phyloP scores from a whole-genome alignment of 2,329 filamentous ascomycete species.

The Coniochaeta hoffmannii region DNA sequence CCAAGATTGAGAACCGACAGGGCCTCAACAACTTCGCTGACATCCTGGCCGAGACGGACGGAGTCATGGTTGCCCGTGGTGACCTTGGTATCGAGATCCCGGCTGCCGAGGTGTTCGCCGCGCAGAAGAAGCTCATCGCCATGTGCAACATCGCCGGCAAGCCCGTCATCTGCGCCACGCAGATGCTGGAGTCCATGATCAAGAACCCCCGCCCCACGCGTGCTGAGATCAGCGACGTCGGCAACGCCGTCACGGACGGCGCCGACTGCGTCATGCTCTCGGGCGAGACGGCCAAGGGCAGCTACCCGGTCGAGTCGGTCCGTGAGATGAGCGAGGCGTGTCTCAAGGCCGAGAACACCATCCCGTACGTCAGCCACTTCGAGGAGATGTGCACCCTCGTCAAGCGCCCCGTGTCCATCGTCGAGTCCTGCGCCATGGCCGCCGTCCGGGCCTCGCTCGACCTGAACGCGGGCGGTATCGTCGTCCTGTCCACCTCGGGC shows the following conservation, averaged over 20 bases:
- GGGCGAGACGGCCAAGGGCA: constrained; percentile 96
- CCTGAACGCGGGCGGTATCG: constrained; percentile 91
- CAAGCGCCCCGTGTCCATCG: constrained; percentile 75
- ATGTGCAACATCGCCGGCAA: constrained; percentile 99
- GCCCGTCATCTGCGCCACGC: constrained; percentile 96
- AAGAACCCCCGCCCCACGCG: constrained; percentile 98
- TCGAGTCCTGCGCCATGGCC: constrained; percentile 94
- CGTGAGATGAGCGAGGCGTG: constrained; percentile 98
- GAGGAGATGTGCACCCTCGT: constrained; percentile 86
- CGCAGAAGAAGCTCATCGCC: constrained; percentile 99
- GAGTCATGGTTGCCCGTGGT: constrained; percentile 99
- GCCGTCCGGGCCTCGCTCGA: constrained; percentile 93
- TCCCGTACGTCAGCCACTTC: constrained; percentile 93
- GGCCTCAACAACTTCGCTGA: constrained; percentile 99
- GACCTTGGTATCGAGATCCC: constrained; percentile 98
- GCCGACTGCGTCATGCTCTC: constrained; percentile 99
- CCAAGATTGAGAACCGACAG: constrained; percentile 99
- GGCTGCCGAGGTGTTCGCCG: constrained; percentile 95
- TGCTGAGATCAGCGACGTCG: constrained; percentile 97
- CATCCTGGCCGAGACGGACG: constrained; percentile 92
- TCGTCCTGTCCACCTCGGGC: constrained; percentile 92
- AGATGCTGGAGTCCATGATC: constrained; percentile 99
- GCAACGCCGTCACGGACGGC: constrained; percentile 95
- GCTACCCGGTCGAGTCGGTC: constrained; percentile 87
- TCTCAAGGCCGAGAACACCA: constrained; percentile 92